phyloP scores from a whole-genome alignment of 768 basidiomycete species.

The Coprinopsis marcescibilis region DNA sequence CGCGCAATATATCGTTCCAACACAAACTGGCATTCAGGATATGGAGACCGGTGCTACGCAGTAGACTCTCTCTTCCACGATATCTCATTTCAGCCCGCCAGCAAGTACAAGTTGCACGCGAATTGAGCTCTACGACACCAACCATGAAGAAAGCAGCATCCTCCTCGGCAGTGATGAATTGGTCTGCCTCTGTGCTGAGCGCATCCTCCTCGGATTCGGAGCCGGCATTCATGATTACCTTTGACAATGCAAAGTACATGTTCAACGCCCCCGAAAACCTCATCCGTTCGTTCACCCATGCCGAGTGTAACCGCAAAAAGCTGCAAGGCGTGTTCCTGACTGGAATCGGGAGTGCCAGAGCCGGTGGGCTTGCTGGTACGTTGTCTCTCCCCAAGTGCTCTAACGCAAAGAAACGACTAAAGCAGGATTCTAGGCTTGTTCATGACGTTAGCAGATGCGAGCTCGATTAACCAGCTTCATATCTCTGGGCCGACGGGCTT shows the following conservation, averaged over 20 bases:
- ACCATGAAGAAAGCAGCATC: not conserved
- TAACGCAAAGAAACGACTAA: too few species aligned
- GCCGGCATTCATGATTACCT: slow-evolving; percentile 67
- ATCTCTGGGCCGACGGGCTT: slow-evolving; percentile 71
- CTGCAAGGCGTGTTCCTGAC: slow-evolving; percentile 71
- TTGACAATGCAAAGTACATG: slow-evolving; percentile 76
- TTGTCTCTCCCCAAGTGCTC: too few species aligned
- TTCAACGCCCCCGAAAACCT: slow-evolving; percentile 87
- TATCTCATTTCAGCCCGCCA: not conserved
- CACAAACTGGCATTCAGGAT: slow-evolving; percentile 4
- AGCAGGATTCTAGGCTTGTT: too few species aligned
- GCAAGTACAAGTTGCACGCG: not conserved
- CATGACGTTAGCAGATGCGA: slow-evolving; percentile 74
- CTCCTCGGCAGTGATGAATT: slow-evolving; percentile 30
- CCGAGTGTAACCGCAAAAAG: slow-evolving; percentile 58
- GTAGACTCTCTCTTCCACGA: not conserved
- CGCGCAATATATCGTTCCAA: not conserved
- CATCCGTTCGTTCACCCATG: slow-evolving; percentile 67
- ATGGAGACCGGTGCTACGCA: not conserved
- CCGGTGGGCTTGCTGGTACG: slow-evolving; percentile 71
- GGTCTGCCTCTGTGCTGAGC: slow-evolving; percentile 59
- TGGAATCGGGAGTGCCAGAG: slow-evolving; percentile 52
- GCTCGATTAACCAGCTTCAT: slow-evolving; percentile 45
- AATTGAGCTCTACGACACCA: not conserved
- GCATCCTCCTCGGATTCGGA: slow-evolving; percentile 71